A percentile compares a stretch with the other conserved stretches of the same genome.
phyloP scores from a whole-genome alignment of 2,329 filamentous ascomycete genomes.

The Emmonsiellopsis sp. region DNA sequence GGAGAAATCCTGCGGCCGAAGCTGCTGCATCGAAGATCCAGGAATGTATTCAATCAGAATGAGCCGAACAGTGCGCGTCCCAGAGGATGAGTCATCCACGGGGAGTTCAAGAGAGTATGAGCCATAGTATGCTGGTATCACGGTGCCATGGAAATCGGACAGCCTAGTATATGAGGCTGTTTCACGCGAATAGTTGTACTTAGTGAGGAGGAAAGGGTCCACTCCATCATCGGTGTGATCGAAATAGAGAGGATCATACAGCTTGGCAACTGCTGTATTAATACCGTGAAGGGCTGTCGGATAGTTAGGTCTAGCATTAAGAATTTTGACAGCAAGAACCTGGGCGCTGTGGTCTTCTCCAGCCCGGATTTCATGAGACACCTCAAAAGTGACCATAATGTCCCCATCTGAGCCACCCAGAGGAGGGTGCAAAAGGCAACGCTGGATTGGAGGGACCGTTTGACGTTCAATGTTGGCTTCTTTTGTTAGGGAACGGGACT shows the following conservation, averaged over 20 bases:
- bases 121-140: conserved; percentile 3
- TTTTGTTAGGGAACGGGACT: neutral
- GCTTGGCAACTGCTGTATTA: conserved; percentile 2
- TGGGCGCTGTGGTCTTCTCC: neutral
- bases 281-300: neutral
- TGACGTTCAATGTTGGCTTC: neutral
- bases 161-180: conserved; percentile 2
- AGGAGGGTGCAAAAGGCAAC: conserved; percentile 6
- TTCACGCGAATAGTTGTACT: conserved; percentile 1
- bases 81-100: neutral
- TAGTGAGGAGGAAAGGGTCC: neutral
- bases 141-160: neutral
- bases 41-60: neutral
- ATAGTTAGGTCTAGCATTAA: neutral
- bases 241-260: conserved; percentile 8
- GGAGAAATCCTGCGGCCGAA: neutral
- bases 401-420: neutral
- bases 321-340: conserved; percentile 4
- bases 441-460: neutral
- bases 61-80: conserved; percentile 1
- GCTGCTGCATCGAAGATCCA: neutral
- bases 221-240: neutral
- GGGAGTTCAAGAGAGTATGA: conserved; percentile 3
- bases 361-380: neutral
- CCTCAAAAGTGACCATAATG: neutral